These are phyloP conservation scores for Flueggea neowawraea DNA, from an alignment of 441 rosid genomes.

Conservation along the genomic window DNA sequence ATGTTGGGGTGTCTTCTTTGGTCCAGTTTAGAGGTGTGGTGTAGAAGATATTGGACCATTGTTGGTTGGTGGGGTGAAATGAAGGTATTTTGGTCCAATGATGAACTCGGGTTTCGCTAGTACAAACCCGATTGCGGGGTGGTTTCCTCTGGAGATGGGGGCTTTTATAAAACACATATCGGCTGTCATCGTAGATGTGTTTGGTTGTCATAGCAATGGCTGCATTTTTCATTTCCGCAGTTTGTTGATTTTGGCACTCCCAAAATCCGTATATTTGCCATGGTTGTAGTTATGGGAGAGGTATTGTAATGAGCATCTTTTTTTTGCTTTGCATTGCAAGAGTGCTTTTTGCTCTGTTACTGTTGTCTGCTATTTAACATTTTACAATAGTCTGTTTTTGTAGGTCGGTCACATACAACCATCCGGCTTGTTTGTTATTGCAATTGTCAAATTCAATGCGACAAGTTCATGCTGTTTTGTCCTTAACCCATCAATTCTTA, in stretches of 20 bases:
- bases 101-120: conserved; percentile 13
- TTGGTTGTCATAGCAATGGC: conserved; percentile 8
- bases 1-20: conserved; percentile 14
- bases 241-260: conserved; percentile 23
- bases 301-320: no score
- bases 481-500: no score
- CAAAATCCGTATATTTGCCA: background rate
- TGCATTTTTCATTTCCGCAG: conserved; percentile 6
- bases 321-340: no score
- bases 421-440: no score
- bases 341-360: no score
- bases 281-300: no score
- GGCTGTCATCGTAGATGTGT: conserved; percentile 1
- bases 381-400: no score
- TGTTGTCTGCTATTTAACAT: no score
- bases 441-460: no score
- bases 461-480: no score
- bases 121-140: conserved; percentile 14
- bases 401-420: no score
- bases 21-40: conserved; percentile 22
- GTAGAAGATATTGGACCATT: conserved; percentile 13
- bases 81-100: background rate
- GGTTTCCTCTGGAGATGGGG: conserved; percentile 12
- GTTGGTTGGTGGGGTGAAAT: conserved; percentile 11
- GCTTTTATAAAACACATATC: conserved; percentile 10